These are phyloP conservation scores for Termitomyces sp. DNA, from an alignment of 768 basidiomycete genomes.

Conservation along the genomic window DNA sequence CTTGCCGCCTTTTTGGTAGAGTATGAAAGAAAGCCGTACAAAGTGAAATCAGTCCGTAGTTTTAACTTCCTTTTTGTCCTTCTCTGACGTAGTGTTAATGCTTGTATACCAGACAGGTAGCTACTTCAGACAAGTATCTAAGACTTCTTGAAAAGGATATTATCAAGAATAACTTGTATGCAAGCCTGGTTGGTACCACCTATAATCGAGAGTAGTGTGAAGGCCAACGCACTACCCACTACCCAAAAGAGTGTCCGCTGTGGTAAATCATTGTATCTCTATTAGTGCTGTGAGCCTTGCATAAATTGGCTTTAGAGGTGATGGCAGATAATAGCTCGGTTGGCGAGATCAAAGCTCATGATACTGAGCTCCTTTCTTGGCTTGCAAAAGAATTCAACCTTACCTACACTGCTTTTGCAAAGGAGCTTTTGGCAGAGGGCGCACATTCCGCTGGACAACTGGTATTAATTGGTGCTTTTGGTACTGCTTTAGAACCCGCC, in stretches of 20 bases:
- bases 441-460: conserved; percentile 38
- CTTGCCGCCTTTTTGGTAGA: no score
- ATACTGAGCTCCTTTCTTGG: no score
- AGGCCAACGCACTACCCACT: conserved; percentile 78
- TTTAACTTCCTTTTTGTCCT: not conserved
- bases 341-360: no score
- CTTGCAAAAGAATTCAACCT: conserved; percentile 60
- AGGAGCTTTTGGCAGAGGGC: conserved; percentile 25
- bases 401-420: conserved; percentile 53
- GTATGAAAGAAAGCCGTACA: conserved; percentile 64
- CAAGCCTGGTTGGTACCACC: conserved; percentile 63
- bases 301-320: not conserved
- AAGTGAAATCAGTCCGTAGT: conserved; percentile 40
- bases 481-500: conserved; percentile 55
- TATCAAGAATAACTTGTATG: conserved; percentile 30
- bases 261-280: conserved; percentile 71
- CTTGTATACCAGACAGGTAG: conserved; percentile 42
- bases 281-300: conserved; percentile 19
- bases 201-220: conserved; percentile 60
- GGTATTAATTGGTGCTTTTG: conserved; percentile 44
- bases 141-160: conserved; percentile 42
- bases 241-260: conserved; percentile 63
- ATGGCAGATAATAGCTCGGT: conserved; percentile 30
- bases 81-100: not conserved
- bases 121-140: conserved; percentile 45